Conservation (phyloP, 768 basidiomycete species). For the Udeniomyces megalosporus region DNA sequence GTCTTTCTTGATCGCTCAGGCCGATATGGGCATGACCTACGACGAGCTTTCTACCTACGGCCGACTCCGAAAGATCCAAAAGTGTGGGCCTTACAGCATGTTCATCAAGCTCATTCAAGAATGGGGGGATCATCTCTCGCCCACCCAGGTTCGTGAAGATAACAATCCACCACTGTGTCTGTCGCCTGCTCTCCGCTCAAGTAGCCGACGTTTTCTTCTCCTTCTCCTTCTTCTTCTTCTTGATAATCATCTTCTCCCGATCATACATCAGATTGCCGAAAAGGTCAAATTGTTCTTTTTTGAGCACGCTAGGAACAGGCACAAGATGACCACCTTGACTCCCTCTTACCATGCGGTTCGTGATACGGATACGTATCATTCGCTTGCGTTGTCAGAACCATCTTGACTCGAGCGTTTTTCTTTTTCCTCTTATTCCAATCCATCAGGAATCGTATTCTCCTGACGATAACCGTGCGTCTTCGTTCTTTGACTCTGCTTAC, state of each 20-base stretch:
- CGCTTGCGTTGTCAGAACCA: background rate
- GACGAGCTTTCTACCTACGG: slow-evolving; percentile 90
- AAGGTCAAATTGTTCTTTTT: slow-evolving; percentile 98
- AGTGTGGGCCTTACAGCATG: slow-evolving; percentile 94
- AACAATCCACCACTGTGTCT: background rate
- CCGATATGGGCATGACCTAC: slow-evolving; percentile 99
- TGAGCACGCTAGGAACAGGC: slow-evolving; percentile 86
- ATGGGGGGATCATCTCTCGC: slow-evolving; percentile 77
- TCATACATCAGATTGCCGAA: slow-evolving; percentile 77
- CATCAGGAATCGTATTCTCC: slow-evolving; percentile 83
- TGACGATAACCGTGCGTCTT: slow-evolving; percentile 71
- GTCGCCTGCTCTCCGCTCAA: background rate
- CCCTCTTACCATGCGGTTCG: slow-evolving; percentile 84
- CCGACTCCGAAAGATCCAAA: slow-evolving; percentile 82
- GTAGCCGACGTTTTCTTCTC: background rate
- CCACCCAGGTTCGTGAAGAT: slow-evolving; percentile 44
- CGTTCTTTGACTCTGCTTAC: background rate
- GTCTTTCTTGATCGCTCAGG: slow-evolving; percentile 34
- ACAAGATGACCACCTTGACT: slow-evolving; percentile 96
- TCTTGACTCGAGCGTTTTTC: background rate
- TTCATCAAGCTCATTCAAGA: slow-evolving; percentile 89
- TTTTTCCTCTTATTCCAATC: slow-evolving; percentile 22
- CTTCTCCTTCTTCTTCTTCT: too few relatives aligned
- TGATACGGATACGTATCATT: slow-evolving; percentile 20
- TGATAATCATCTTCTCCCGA: background rate